Evolutionary conservation across 2,329 filamentous ascomycete species (phyloP).

Genomic region (Daldinia sp.): DNA sequence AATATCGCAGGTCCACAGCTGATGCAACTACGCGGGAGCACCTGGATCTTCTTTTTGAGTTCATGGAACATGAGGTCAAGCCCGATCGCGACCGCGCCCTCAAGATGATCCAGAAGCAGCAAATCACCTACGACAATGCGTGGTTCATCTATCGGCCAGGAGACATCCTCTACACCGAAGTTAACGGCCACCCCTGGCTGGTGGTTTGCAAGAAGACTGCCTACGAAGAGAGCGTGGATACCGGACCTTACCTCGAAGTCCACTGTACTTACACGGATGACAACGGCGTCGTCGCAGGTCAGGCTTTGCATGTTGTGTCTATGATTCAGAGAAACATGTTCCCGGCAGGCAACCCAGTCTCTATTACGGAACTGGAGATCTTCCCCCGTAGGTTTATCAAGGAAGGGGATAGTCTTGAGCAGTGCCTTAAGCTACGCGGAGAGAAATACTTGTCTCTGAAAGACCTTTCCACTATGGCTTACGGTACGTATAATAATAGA

Average conservation of each 20-base stretch:
- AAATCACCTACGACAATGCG: constrained; percentile 46
- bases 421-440: constrained; percentile 41
- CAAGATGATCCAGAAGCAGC: constrained; percentile 46
- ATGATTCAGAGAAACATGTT: constrained; percentile 45
- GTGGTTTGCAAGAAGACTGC: constrained; percentile 45
- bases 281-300: constrained; percentile 41
- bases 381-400: constrained; percentile 44
- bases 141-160: constrained; percentile 50
- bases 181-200: constrained; percentile 48
- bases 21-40: constrained; percentile 36
- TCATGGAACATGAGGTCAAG: constrained; percentile 49
- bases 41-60: constrained; percentile 48
- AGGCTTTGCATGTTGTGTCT: constrained; percentile 30
- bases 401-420: constrained; percentile 43
- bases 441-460: constrained; percentile 44
- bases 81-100: constrained; percentile 40
- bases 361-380: constrained; percentile 44
- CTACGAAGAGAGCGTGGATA: constrained; percentile 41
- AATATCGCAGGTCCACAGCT: constrained; percentile 37
- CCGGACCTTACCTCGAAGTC: constrained; percentile 47
- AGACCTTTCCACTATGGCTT: constrained; percentile 40
- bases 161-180: constrained; percentile 45
- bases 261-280: constrained; percentile 47
- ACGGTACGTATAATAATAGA: constrained; percentile 33
- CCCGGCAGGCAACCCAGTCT: constrained; percentile 43